Conservation (phyloP, 148 eudicot genomes). For the Persicaria maculosa region DNA sequence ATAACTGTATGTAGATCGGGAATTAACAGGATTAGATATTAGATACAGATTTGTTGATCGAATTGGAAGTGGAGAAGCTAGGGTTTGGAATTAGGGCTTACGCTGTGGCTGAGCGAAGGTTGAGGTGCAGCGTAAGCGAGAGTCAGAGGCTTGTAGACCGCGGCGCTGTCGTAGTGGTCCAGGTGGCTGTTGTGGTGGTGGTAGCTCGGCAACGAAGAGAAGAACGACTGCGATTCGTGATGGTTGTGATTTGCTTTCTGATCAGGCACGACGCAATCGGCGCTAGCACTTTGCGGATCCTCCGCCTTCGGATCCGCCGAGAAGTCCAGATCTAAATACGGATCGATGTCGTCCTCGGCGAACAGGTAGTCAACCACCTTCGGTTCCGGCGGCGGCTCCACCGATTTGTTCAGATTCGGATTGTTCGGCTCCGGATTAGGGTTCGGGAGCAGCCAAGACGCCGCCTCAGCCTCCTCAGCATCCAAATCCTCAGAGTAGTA, state of each 20-base stretch:
- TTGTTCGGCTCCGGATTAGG: slow-evolving; percentile 15
- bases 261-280: slow-evolving; percentile 68
- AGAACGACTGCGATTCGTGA: slow-evolving; percentile 16
- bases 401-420: slow-evolving; percentile 1
- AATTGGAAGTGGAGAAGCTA: not conserved
- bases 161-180: slow-evolving; percentile 18
- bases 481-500: slow-evolving; percentile 28
- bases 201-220: slow-evolving; percentile 18
- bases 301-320: slow-evolving; percentile 23
- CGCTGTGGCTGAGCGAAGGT: slow-evolving; percentile 55
- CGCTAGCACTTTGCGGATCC: slow-evolving; percentile 13
- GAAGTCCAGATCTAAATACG: slow-evolving; percentile 49
- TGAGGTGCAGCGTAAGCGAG: slow-evolving; percentile 27
- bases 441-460: slow-evolving; percentile 31
- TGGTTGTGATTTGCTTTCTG: slow-evolving; percentile 34
- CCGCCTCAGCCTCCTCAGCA: slow-evolving; percentile 27
- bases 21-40: not conserved
- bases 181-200: slow-evolving; percentile 3
- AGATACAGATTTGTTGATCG: not conserved
- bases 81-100: slow-evolving; percentile 20
- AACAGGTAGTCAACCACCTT: slow-evolving; percentile 55
- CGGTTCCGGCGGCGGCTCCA: slow-evolving; percentile 25
- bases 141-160: slow-evolving; percentile 21
- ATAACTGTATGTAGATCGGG: slow-evolving; percentile 29
- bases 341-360: slow-evolving; percentile 34